These are phyloP conservation scores for Prinsepia uniflora DNA, from an alignment of 306 rosid genomes.

Conservation along the genomic window DNA sequence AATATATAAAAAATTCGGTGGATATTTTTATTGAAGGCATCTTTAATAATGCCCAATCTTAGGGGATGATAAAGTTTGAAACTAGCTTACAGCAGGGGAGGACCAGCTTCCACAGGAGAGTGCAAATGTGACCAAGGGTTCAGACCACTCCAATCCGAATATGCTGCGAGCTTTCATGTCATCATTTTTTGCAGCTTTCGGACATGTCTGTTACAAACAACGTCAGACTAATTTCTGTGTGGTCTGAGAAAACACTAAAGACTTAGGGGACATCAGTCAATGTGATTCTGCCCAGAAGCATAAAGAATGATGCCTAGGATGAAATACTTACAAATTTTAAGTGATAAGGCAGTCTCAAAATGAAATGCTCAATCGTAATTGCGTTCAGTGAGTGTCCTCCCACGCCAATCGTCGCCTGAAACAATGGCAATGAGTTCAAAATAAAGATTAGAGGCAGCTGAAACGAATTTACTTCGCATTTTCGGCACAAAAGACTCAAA, in stretches of 20 bases:
- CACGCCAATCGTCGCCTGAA: slow-evolving; percentile 76
- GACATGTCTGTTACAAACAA: slow-evolving; percentile 60
- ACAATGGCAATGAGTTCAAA: neutral
- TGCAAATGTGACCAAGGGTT: slow-evolving; percentile 89
- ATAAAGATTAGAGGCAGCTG: neutral
- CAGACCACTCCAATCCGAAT: slow-evolving; percentile 90
- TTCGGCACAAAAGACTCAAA: no score
- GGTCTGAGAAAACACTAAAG: no score
- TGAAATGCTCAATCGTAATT: slow-evolving; percentile 91
- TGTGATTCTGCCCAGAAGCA: neutral
- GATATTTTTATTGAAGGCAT: no score
- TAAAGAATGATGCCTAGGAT: neutral
- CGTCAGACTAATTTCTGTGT: neutral
- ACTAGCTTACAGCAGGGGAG: slow-evolving; percentile 83
- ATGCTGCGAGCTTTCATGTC: slow-evolving; percentile 69
- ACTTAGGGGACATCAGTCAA: no score
- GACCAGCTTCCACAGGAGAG: slow-evolving; percentile 99
- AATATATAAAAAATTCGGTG: no score
- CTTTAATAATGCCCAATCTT: no score
- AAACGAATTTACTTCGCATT: neutral
- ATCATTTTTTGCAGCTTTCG: slow-evolving; percentile 68
- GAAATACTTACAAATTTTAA: slow-evolving; percentile 71
- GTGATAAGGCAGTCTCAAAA: slow-evolving; percentile 92
- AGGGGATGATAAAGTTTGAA: neutral
- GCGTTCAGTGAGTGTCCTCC: slow-evolving; percentile 85